Evolutionary conservation across 1,284 basidiomycete genomes (phyloP), one percentile per base, ranked within the genome.

Genomic region (Moesziomyces sp.): DNA sequence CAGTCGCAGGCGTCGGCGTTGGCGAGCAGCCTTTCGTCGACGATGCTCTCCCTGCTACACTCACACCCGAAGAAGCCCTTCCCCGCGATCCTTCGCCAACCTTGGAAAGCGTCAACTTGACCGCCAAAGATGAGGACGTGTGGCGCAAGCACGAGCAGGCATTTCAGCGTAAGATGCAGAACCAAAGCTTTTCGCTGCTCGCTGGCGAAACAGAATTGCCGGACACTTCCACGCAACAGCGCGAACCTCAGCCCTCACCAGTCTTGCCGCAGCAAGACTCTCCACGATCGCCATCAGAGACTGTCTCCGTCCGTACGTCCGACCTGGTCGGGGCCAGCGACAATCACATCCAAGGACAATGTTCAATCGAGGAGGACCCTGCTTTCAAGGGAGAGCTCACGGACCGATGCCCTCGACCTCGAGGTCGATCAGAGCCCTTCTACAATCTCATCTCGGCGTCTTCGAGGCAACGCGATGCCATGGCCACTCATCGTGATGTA

Each of bases 91-190:
- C 35, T 11, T 6, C 34, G 18, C 18, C 21, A 3, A 55, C 6
- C 14, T 19, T 45, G 10, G 66, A 68, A 24, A 3, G 52, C 8
- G 34, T 42, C 43, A 52, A 60, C 9, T 19, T 61, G n/a, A 65
- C 61, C 10, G 50, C 67, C 11, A 50, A 55, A 13, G 72, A 74
- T 28, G 72, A 74, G 46, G 72, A 74, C 35, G 57, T 74, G 18
- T 74, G 72, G 72, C 49, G 59, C 16, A 70, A 65, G 43, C 72
- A 74, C 50, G 72, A 74, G 50, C 67, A 70, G 38, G 61, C 68
- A 9, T 74, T 74, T 30, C 72, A 70, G 45, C 62, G 60, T 21
- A 70, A 58, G 34, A 14, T 70, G 26, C 56, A 67, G 35, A 66
- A 70, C 35, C 54, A 70, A 38, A 67, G 48, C 7, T 14, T 58